A percentile compares a stretch with the other conserved stretches of the same genome.
phyloP scores from a whole-genome alignment of 164 flowering plant species.

The Tetracentron sinense region DNA sequence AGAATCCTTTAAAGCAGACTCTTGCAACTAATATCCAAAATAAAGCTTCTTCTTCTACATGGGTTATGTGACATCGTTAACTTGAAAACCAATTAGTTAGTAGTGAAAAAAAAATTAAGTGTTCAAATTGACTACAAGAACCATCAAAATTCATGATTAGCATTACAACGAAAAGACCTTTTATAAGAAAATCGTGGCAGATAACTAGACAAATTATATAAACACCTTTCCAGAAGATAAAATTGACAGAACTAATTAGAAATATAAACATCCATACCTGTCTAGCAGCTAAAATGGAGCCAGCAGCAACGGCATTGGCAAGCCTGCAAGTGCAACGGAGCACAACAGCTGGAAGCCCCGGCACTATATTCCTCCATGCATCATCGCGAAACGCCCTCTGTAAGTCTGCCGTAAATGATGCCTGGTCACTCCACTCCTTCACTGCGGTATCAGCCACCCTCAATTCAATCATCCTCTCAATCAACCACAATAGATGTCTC shows the following conservation, averaged over 20 bases:
- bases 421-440: conserved; percentile 77
- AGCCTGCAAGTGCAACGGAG: conserved; percentile 68
- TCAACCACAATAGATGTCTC: conserved; percentile 78
- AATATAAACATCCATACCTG: conserved; percentile 43
- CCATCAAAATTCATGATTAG: background rate
- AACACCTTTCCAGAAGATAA: background rate
- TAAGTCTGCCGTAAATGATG: conserved; percentile 58
- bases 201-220: background rate
- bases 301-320: conserved; percentile 68
- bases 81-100: background rate
- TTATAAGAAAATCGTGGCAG: background rate
- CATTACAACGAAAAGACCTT: background rate
- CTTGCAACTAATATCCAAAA: background rate
- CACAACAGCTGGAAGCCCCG: conserved; percentile 66
- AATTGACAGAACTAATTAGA: background rate
- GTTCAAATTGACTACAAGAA: background rate
- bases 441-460: conserved; percentile 79
- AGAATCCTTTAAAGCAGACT: background rate
- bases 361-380: conserved; percentile 76
- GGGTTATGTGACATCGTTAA: background rate
- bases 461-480: conserved; percentile 94
- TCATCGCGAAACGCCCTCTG: conserved; percentile 81
- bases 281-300: conserved; percentile 61
- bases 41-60: background rate
- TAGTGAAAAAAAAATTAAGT: background rate